Evolutionary conservation across 2,329 filamentous ascomycete species (phyloP).

Genomic region (Trichoderma sp.): DNA sequence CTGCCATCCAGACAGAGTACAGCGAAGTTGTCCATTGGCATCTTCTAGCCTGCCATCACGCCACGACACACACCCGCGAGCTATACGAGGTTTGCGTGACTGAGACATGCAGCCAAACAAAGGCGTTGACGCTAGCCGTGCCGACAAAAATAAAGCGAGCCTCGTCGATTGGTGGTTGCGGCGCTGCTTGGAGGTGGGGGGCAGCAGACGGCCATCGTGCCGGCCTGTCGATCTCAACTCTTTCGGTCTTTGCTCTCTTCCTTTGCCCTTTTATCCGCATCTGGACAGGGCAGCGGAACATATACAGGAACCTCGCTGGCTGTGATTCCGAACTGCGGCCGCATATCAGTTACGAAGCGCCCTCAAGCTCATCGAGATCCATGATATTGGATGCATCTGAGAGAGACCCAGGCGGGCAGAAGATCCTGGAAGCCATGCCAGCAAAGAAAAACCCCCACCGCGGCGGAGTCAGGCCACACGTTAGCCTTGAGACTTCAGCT

Average conservation of each 20-base stretch:
- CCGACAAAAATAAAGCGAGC: slow-evolving; percentile 15
- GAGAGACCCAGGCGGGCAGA: neutral
- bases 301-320: no score
- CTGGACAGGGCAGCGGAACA: neutral
- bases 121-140: neutral
- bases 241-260: neutral
- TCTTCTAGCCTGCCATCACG: neutral
- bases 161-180: slow-evolving; percentile 15
- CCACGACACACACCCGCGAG: neutral
- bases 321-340: neutral
- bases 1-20: neutral
- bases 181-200: slow-evolving; percentile 10
- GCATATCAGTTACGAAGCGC: neutral
- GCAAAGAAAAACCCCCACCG: slow-evolving; percentile 1
- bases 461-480: slow-evolving; percentile 8
- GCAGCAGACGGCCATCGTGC: neutral
- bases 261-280: neutral
- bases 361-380: neutral
- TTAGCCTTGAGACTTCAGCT: slow-evolving; percentile 8
- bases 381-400: neutral
- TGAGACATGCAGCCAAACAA: slow-evolving; percentile 20
- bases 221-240: neutral
- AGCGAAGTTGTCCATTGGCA: no score
- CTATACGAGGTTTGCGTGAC: slow-evolving; percentile 17
- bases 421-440: neutral